Evolutionary conservation across 345 rosid species (phyloP).

Genomic region (Eucalyptus rudis): DNA sequence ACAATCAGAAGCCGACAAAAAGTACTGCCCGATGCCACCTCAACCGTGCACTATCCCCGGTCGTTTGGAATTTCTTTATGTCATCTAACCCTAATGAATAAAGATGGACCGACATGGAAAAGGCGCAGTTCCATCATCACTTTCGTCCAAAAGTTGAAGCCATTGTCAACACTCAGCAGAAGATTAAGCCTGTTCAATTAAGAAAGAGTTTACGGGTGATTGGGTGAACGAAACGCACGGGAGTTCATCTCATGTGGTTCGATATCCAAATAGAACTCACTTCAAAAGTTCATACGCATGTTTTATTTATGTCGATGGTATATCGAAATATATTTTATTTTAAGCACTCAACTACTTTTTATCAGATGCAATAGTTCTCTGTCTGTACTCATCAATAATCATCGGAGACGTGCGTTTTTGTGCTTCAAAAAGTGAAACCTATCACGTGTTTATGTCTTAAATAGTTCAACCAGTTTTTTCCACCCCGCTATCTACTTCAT

Average conservation of each 20-base stretch:
- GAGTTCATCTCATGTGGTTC: too few relatives aligned
- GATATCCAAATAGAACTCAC: too few relatives aligned
- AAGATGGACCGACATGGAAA: not conserved
- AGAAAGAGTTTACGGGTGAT: too few relatives aligned
- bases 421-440: not conserved
- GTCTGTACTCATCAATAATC: accelerated
- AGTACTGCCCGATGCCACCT: not conserved
- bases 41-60: not conserved
- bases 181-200: not conserved
- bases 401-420: not conserved
- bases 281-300: too few relatives aligned
- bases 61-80: not conserved
- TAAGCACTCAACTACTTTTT: too few relatives aligned
- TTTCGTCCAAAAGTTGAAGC: not conserved
- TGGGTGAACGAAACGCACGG: too few relatives aligned
- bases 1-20: not conserved
- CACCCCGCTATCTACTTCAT: too few relatives aligned
- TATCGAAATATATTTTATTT: too few relatives aligned
- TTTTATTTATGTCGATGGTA: too few relatives aligned
- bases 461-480: not conserved
- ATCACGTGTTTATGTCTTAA: not conserved
- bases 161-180: not conserved
- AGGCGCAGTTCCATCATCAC: not conserved
- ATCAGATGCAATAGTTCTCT: too few relatives aligned
- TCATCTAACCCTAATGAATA: not conserved